Evolutionary conservation across 805 yeast genomes (phyloP).

Genomic region (Candida railenensis): DNA sequence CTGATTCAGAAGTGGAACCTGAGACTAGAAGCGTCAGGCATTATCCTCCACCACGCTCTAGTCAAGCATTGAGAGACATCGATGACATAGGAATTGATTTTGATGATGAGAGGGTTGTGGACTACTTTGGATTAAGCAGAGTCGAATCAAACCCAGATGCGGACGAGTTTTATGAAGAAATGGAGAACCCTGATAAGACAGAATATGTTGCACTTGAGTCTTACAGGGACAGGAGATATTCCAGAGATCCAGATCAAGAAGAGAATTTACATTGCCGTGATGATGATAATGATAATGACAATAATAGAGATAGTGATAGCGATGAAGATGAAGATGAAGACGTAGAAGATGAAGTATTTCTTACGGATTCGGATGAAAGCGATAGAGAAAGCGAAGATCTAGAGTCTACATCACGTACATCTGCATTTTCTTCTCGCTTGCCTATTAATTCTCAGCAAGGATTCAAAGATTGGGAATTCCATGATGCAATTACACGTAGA

Average conservation of each 20-base stretch:
- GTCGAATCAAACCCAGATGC: constrained; percentile 20
- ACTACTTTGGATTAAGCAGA: constrained; percentile 16
- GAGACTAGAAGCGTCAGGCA: not conserved
- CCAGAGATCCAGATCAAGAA: not conserved
- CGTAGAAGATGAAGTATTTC: constrained; percentile 1
- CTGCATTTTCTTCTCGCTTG: not conserved
- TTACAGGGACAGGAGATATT: not conserved
- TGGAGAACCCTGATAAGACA: not conserved
- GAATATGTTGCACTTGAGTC: constrained; percentile 1
- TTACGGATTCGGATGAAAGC: not conserved
- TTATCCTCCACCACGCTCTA: not conserved
- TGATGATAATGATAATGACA: constrained; percentile 1
- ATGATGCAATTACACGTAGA: not conserved
- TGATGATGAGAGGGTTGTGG: constrained; percentile 13
- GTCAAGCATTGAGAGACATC: constrained; percentile 7
- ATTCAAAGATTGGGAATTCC: constrained; percentile 9
- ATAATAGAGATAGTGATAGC: not conserved
- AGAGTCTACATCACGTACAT: not conserved
- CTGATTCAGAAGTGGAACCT: not conserved
- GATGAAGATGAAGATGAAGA: constrained; percentile 6
- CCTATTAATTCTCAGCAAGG: constrained; percentile 1
- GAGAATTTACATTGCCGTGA: no score
- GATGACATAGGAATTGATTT: constrained; percentile 23
- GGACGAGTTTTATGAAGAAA: constrained; percentile 19
- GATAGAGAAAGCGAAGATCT: constrained; percentile 1